Conservation (phyloP, 2,329 filamentous ascomycete genomes). For the Neodidymelliopsis sp. region DNA sequence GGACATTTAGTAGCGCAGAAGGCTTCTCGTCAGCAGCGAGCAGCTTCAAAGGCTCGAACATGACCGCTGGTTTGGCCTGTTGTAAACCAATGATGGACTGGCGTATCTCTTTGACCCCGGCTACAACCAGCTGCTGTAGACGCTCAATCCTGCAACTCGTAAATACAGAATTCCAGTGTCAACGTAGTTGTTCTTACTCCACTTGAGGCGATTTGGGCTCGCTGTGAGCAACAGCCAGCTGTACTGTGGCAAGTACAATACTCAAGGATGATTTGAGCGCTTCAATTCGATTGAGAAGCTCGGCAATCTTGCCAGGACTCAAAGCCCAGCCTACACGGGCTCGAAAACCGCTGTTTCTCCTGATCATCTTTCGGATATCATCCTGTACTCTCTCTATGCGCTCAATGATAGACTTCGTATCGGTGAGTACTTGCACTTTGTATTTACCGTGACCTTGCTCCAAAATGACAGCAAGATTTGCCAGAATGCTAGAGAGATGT, state of each 20-base stretch:
- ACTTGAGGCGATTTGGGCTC: background rate
- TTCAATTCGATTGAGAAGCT: slow-evolving; percentile 3
- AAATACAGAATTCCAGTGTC: background rate
- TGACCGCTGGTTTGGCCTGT: background rate
- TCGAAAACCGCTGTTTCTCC: background rate
- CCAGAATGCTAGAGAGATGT: slow-evolving; percentile 5
- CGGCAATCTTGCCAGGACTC: slow-evolving; percentile 1
- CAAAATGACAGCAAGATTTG: slow-evolving; percentile 2
- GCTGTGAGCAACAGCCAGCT: slow-evolving; percentile 1
- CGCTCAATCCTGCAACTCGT: background rate
- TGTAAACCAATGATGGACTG: background rate
- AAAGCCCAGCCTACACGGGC: slow-evolving; percentile 2
- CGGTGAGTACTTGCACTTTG: slow-evolving; percentile 3
- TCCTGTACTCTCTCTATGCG: slow-evolving; percentile 1
- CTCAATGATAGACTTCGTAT: slow-evolving; percentile 1
- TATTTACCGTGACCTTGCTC: slow-evolving; percentile 1
- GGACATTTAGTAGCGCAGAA: background rate
- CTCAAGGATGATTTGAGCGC: slow-evolving; percentile 4
- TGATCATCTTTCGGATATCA: slow-evolving; percentile 6
- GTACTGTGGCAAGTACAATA: slow-evolving; percentile 4
- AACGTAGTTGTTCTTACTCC: background rate
- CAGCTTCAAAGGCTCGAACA: background rate
- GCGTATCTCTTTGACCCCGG: background rate
- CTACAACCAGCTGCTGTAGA: background rate
- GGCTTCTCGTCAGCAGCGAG: background rate